Conservation (phyloP, 1,139 yeast species). For the Blastobotrys illinoisensis region DNA sequence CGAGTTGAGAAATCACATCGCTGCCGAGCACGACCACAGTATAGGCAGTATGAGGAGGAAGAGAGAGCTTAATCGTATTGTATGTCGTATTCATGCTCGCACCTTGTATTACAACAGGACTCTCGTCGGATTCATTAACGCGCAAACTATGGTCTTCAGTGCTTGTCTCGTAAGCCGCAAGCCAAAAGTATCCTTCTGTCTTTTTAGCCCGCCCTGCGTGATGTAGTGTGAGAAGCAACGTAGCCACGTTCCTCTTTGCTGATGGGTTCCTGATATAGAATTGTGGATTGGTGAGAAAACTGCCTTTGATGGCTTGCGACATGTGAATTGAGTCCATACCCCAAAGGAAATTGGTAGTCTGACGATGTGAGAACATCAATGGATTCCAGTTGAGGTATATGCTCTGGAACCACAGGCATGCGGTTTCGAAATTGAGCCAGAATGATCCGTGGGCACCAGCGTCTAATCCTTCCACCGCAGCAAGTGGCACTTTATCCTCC, state of each 20-base stretch:
- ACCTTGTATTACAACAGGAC: constrained; percentile 18
- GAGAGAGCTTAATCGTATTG: constrained; percentile 21
- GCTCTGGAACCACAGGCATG: constrained; percentile 47
- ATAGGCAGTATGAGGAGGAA: constrained; percentile 24
- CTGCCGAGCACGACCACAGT: constrained; percentile 28
- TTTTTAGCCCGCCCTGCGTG: not conserved
- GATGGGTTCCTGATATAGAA: constrained; percentile 39
- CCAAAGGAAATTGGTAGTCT: constrained; percentile 36
- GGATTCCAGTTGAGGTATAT: constrained; percentile 70
- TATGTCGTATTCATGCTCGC: constrained; percentile 28
- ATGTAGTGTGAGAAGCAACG: constrained; percentile 46
- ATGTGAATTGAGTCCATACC: constrained; percentile 13
- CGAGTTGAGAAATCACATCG: constrained; percentile 22
- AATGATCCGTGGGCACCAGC: constrained; percentile 14
- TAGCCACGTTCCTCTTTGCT: constrained; percentile 32
- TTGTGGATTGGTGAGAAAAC: constrained; percentile 31
- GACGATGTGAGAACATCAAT: constrained; percentile 30
- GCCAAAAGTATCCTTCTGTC: not conserved
- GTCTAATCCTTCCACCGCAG: constrained; percentile 5
- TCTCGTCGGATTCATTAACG: not conserved
- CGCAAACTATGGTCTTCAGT: not conserved
- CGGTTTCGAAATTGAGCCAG: constrained; percentile 34
- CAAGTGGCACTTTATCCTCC: constrained; percentile 3
- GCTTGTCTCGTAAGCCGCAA: not conserved
- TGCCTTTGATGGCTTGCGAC: constrained; percentile 5